Evolutionary conservation across 257 asterid species (phyloP), one percentile per base, ranked within the genome.

Genomic region (Linderniella brevidens): DNA sequence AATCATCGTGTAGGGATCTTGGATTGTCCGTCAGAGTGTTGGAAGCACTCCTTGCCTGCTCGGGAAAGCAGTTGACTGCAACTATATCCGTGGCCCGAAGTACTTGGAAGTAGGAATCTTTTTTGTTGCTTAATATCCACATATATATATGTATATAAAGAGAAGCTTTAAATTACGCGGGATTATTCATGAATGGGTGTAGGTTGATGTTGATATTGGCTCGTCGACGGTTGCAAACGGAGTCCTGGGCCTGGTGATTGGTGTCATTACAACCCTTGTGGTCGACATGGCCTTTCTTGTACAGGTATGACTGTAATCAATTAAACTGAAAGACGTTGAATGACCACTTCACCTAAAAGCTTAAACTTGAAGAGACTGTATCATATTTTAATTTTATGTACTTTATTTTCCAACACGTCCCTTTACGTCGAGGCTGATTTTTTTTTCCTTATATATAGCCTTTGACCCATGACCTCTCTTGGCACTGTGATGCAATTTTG

Each of bases 21-120:
- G 99, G 99, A 90, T 90, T 69, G 99, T 90, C 54, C 99, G 96
- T 13, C 99, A 90, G 69, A 90, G 99, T 76, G 99, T 90, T 61
- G 99, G 96, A 65, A 85, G 96, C 79, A 73, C 92, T 50, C 99
- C 99, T 41, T 90, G 99, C 71, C 69, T 90, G 58, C 75, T 90
- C 19, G 96, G 99, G 57, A 90, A 82, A 56, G 99, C 96, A 45
- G 93, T 85, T 48, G 99, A 90, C 63, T 85, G 96, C 83, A 86
- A 79, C 69, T 90, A 85, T 58, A 68, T 82, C 37, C 94, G 95
- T 19, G 84, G 78, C 38, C 82, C 85, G 48, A 86, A 68, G 50
- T 90, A 90, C 66, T 63, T 90, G 74, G 99, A 90, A 66, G 99
- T 79, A 73, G 41, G 68, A 8, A 29, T 29, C 56, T 42, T 9